Evolutionary conservation across 1,284 basidiomycete genomes (phyloP).

Genomic region (Cerioporus squamosus): DNA sequence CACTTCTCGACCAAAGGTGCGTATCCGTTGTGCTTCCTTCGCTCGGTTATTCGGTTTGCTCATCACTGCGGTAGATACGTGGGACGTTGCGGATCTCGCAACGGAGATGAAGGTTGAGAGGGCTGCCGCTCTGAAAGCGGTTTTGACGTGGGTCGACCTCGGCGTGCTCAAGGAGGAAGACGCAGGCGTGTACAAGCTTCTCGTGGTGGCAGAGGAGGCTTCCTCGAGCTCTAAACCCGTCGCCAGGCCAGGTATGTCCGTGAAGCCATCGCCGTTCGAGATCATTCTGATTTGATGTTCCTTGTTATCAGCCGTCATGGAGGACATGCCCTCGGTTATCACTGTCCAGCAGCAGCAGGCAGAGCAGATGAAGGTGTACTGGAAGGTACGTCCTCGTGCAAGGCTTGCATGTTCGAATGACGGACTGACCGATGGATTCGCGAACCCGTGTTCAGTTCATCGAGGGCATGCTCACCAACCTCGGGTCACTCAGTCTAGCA

Average conservation of each 20-base stretch:
- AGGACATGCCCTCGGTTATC: slow-evolving; percentile 55
- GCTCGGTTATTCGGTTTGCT: neutral
- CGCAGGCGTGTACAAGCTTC: slow-evolving; percentile 59
- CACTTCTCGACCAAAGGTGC: slow-evolving; percentile 76
- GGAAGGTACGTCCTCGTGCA: slow-evolving; percentile 62
- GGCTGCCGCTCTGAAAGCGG: slow-evolving; percentile 67
- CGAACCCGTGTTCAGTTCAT: slow-evolving; percentile 57
- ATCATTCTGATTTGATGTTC: neutral
- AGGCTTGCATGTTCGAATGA: slow-evolving; percentile 3
- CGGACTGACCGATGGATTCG: neutral
- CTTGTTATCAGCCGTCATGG: slow-evolving; percentile 34
- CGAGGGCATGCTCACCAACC: slow-evolving; percentile 84
- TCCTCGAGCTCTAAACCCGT: slow-evolving; percentile 24
- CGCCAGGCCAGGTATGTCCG: slow-evolving; percentile 15
- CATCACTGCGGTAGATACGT: slow-evolving; percentile 52
- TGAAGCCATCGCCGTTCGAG: neutral
- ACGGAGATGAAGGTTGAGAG: slow-evolving; percentile 68
- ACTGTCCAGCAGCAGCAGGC: slow-evolving; percentile 77
- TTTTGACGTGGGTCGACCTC: slow-evolving; percentile 83
- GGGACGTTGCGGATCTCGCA: slow-evolving; percentile 72
- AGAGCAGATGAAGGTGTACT: slow-evolving; percentile 84
- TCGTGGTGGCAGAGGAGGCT: slow-evolving; percentile 56
- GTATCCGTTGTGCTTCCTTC: slow-evolving; percentile 7
- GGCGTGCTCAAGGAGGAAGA: slow-evolving; percentile 78
- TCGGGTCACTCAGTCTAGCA: slow-evolving; percentile 72